Conservation (phyloP, 2,329 filamentous ascomycete genomes). For the Ophiobolus disseminans region DNA sequence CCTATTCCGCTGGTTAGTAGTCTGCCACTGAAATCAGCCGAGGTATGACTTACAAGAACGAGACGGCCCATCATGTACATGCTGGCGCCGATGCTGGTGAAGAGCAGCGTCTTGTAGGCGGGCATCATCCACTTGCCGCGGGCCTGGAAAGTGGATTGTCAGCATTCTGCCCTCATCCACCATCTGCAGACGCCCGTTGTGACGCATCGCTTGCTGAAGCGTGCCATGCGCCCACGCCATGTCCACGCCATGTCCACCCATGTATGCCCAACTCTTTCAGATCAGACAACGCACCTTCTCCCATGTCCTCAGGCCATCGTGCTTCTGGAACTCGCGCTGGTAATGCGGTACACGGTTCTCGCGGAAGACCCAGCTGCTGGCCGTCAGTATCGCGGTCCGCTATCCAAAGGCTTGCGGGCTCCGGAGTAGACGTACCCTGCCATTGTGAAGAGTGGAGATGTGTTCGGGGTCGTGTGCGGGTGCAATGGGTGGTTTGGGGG, state of each 20-base stretch:
- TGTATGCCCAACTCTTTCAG: constrained; percentile 15
- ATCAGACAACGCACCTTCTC: constrained; percentile 69
- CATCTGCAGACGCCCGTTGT: too few species aligned
- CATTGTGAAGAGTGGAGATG: constrained; percentile 51
- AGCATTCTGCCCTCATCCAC: constrained; percentile 9
- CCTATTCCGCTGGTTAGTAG: constrained; percentile 43
- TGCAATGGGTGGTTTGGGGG: constrained; percentile 44
- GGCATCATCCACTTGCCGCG: constrained; percentile 70
- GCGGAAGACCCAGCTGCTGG: constrained; percentile 64
- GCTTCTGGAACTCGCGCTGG: constrained; percentile 77
- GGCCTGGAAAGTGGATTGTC: constrained; percentile 59
- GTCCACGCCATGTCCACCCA: neutral
- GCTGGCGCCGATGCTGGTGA: constrained; percentile 67
- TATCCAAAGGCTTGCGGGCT: constrained; percentile 13
- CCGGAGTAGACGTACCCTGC: constrained; percentile 49
- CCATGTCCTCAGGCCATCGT: constrained; percentile 77
- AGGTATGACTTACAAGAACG: constrained; percentile 60
- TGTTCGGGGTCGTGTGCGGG: constrained; percentile 32
- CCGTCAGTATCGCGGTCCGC: constrained; percentile 37
- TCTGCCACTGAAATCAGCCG: neutral
- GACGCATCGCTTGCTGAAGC: too few species aligned
- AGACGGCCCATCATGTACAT: constrained; percentile 79
- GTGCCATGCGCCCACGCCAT: constrained; percentile 1
- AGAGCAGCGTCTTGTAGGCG: constrained; percentile 72
- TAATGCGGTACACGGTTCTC: constrained; percentile 78